These are phyloP conservation scores for Kentomonas sorsogonicus DNA, from an alignment of 208 protist species.

Conservation along the genomic window DNA sequence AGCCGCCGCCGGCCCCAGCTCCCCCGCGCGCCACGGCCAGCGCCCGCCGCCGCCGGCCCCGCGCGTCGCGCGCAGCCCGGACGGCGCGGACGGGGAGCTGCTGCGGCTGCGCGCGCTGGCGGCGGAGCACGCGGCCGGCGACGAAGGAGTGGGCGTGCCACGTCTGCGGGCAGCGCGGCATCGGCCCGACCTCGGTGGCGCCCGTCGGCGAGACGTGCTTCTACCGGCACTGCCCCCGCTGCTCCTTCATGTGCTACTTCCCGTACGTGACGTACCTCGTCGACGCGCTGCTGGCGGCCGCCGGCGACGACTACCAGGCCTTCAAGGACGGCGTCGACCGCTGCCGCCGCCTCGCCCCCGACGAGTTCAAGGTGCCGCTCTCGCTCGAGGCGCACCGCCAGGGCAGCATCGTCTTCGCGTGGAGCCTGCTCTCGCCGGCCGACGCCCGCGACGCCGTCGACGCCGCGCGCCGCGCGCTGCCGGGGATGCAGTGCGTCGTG, in stretches of 20 bases:
- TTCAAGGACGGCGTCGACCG: constrained; percentile 77
- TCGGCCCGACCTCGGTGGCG: constrained; percentile 45
- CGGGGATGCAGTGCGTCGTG: constrained; percentile 51
- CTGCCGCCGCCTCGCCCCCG: constrained; percentile 54
- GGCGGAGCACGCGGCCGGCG: constrained; percentile 25
- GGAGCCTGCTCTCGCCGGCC: constrained; percentile 73
- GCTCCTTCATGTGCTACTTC: constrained; percentile 77
- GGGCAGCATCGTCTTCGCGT: constrained; percentile 70
- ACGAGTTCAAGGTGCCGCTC: constrained; percentile 77
- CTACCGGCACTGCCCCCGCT: constrained; percentile 71
- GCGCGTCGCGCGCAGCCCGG: constrained; percentile 22
- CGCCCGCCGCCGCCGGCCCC: constrained; percentile 6
- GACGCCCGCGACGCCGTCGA: constrained; percentile 70
- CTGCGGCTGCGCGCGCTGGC: constrained; percentile 42
- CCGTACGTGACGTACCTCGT: constrained; percentile 81
- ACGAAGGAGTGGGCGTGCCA: constrained; percentile 68
- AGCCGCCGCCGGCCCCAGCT: constrained; percentile 11
- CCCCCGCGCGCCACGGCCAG: neutral
- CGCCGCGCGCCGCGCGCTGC: constrained; percentile 35
- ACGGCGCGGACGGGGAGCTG: constrained; percentile 44
- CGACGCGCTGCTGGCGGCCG: constrained; percentile 38
- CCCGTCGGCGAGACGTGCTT: constrained; percentile 64
- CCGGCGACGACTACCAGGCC: constrained; percentile 81
- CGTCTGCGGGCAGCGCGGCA: constrained; percentile 63
- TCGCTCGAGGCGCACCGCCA: constrained; percentile 82